A percentile compares a stretch with the other conserved stretches of the same genome.
phyloP scores from a whole-genome alignment of 164 flowering plant species.

The Magnolia changhungtana region DNA sequence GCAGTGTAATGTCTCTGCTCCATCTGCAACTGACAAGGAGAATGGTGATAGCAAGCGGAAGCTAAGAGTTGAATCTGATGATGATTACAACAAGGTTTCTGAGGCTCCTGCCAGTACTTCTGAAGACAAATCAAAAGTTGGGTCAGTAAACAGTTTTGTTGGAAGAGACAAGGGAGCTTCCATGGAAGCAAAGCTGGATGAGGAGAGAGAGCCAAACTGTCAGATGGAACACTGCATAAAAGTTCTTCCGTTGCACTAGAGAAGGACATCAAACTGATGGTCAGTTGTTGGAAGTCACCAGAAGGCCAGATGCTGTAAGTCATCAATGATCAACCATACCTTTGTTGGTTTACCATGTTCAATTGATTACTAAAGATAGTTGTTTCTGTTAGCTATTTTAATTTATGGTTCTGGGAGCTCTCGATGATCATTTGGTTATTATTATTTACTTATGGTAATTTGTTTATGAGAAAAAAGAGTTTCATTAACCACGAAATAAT shows the following conservation, averaged over 20 bases:
- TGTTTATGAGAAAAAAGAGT: no score
- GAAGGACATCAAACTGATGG: slow-evolving; percentile 16
- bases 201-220: slow-evolving; percentile 19
- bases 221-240: slow-evolving; percentile 28
- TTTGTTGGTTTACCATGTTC: no score
- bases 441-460: no score
- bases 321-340: background rate
- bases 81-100: background rate
- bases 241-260: slow-evolving; percentile 6
- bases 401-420: no score
- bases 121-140: slow-evolving; percentile 23
- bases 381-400: no score
- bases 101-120: slow-evolving; percentile 2
- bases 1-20: slow-evolving; percentile 1
- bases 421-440: no score
- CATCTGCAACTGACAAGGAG: slow-evolving; percentile 13
- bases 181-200: slow-evolving; percentile 25
- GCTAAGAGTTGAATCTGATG: slow-evolving; percentile 5
- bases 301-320: slow-evolving; percentile 44
- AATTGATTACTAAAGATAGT: no score
- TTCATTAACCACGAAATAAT: no score
- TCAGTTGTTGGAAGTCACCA: slow-evolving; percentile 35
- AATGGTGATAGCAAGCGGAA: slow-evolving; percentile 11
- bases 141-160: slow-evolving; percentile 17
- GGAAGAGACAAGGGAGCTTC: slow-evolving; percentile 13